These are phyloP conservation scores for Lactifluus rugatus DNA, from an alignment of 768 basidiomycete species.

Conservation along the genomic window DNA sequence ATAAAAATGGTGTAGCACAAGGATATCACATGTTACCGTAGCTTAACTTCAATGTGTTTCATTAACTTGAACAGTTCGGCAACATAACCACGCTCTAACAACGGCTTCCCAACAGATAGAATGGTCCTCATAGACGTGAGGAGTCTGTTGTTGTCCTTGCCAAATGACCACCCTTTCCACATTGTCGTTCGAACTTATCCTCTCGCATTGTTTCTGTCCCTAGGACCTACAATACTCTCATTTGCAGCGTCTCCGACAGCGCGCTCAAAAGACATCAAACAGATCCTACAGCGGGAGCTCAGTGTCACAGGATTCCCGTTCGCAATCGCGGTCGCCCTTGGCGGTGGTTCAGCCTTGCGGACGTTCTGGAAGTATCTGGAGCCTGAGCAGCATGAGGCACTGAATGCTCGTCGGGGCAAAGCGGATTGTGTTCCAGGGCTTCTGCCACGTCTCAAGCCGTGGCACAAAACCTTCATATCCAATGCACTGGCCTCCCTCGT, in stretches of 20 bases:
- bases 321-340: slow-evolving; percentile 53
- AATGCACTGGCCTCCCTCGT: slow-evolving; percentile 47
- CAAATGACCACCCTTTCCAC: slow-evolving; percentile 40
- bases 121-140: not conserved
- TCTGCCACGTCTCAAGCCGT: slow-evolving; percentile 23
- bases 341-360: slow-evolving; percentile 50
- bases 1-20: not conserved
- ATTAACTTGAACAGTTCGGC: too few species aligned
- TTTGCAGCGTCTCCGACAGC: slow-evolving; percentile 32
- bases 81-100: not conserved
- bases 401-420: not conserved
- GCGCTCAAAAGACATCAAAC: slow-evolving; percentile 24
- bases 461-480: slow-evolving; percentile 48
- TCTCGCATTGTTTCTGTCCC: slow-evolving; percentile 51
- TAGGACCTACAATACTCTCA: slow-evolving; percentile 56
- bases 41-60: too few species aligned
- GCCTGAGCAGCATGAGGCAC: slow-evolving; percentile 5
- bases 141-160: slow-evolving; percentile 12
- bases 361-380: slow-evolving; percentile 32
- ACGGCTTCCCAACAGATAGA: too few species aligned
- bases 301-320: slow-evolving; percentile 58
- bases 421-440: not conserved
- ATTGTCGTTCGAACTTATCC: slow-evolving; percentile 59
- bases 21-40: not conserved
- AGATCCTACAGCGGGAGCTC: slow-evolving; percentile 47